A percentile compares a stretch with the other conserved stretches of the same genome.
These are phyloP conservation scores for Arthroderma sp. DNA, from an alignment of 2,329 filamentous ascomycete species.

Conservation along the genomic window DNA sequence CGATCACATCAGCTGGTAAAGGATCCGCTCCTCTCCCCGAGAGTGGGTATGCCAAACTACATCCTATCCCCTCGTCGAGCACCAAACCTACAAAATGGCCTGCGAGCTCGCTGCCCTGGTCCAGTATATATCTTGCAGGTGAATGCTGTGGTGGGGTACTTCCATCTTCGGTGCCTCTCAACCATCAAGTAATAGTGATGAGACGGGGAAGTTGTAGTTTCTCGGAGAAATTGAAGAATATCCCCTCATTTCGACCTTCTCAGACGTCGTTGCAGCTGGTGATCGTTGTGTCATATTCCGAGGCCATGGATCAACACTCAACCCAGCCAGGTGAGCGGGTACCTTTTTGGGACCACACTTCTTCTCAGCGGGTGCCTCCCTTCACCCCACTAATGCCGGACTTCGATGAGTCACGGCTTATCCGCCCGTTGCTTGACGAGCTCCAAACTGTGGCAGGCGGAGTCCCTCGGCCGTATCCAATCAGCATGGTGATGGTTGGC, in stretches of 20 bases:
- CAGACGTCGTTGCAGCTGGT: constrained; percentile 60
- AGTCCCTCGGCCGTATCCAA: constrained; percentile 53
- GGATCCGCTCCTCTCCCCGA: constrained; percentile 57
- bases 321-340: not conserved
- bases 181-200: constrained; percentile 67
- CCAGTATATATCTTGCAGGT: constrained; percentile 55
- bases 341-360: not conserved
- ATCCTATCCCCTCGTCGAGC: constrained; percentile 11
- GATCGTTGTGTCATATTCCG: constrained; percentile 29
- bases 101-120: constrained; percentile 49
- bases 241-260: constrained; percentile 61
- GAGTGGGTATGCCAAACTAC: constrained; percentile 41
- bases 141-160: constrained; percentile 50
- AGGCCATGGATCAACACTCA: constrained; percentile 4
- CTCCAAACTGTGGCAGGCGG: constrained; percentile 59
- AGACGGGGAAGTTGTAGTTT: constrained; percentile 76
- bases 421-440: constrained; percentile 62
- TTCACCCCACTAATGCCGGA: constrained; percentile 11
- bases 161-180: constrained; percentile 36
- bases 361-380: not conserved
- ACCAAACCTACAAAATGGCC: constrained; percentile 22
- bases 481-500: constrained; percentile 72
- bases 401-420: constrained; percentile 28
- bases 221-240: constrained; percentile 65
- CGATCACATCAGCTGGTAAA: constrained; percentile 37